A percentile compares a stretch with the other conserved stretches of the same genome.
phyloP scores from a whole-genome alignment of 1,284 basidiomycete species.

The Testicularia cyperi region DNA sequence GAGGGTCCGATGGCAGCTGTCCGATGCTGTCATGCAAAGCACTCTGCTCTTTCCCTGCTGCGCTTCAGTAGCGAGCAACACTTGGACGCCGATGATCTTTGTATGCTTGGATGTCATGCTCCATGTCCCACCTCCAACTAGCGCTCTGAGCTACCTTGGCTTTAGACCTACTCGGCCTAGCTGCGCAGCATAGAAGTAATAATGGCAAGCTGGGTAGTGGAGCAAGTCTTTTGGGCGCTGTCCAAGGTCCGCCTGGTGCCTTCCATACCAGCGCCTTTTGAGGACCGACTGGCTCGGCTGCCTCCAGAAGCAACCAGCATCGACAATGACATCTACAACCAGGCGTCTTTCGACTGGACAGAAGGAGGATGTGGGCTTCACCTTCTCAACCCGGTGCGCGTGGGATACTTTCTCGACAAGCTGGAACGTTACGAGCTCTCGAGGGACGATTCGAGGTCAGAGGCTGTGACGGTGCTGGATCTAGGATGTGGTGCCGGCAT shows the following conservation, averaged over 20 bases:
- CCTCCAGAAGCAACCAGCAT: constrained; percentile 40
- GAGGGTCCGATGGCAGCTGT: too few species aligned
- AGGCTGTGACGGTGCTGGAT: constrained; percentile 22
- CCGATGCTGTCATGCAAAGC: too few species aligned
- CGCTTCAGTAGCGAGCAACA: too few species aligned
- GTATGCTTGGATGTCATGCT: too few species aligned
- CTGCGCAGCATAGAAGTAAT: too few species aligned
- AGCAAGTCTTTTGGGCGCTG: constrained; percentile 14
- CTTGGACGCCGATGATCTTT: too few species aligned
- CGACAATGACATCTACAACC: constrained; percentile 37
- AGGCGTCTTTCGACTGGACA: constrained; percentile 23
- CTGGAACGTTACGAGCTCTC: constrained; percentile 11
- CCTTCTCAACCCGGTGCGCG: constrained; percentile 28
- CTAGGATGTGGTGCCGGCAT: constrained; percentile 36
- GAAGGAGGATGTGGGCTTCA: constrained; percentile 6
- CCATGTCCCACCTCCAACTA: too few species aligned
- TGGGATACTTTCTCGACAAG: constrained; percentile 31
- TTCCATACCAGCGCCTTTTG: constrained; percentile 37
- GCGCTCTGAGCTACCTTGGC: too few species aligned
- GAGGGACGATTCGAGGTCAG: too few species aligned
- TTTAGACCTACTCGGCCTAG: too few species aligned
- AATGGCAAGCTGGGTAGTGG: constrained; percentile 2
- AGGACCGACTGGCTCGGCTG: constrained; percentile 51
- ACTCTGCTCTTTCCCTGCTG: too few species aligned
- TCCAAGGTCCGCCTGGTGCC: constrained; percentile 19